Evolutionary conservation across 1,284 basidiomycete species (phyloP), one percentile per base, ranked within the genome.

Genomic region (Cystobasidium slooffiae): DNA sequence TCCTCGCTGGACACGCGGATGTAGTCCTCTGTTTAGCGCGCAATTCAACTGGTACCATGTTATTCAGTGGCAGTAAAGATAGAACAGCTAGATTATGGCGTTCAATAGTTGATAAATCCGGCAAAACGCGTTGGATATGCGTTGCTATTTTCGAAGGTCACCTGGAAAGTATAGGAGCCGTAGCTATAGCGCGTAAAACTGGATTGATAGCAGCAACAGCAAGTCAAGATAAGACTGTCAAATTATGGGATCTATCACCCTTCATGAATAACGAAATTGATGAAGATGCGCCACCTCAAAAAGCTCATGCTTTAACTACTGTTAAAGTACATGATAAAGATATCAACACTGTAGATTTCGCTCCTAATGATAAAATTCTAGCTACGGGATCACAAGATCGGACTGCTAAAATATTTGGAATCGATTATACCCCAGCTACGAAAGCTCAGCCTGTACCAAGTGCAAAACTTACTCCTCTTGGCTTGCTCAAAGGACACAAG

Each of bases 271-370:
- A 31, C 5, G 64, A 66, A 41, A 4, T 63, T 20, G 49, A 53
- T 52, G 37, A 6, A 80, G 79, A 37, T 80, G 75, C 61, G 1
- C 46, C 41, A 74, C 82, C 43, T 8, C 75, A 85, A 18, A 88
- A 87, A 77, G 90, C 90, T 78, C 89, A 88, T 78, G 94, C 92
- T 75, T 85, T 99, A 31, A 86, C 88, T n/a, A 99, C 97, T 3
- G 88, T 91, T 68, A 91, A 91, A 80, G 93, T 94, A 14, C 96
- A 99, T 82, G 97, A 99, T 72, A 99, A 98, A 84, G 97, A 99
- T 83, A 98, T 99, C 84, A 99, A 99, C 83, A 89, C 94, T 61
- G 86, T 99, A 52, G 97, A 98, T 82, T 86, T 99, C 31, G 86
- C 96, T 16, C 94, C 94, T 2, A 94, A 97, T 81, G 92, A 97